These are phyloP conservation scores for Eustoma russellianum DNA, from an alignment of 257 asterid genomes.

Conservation along the genomic window DNA sequence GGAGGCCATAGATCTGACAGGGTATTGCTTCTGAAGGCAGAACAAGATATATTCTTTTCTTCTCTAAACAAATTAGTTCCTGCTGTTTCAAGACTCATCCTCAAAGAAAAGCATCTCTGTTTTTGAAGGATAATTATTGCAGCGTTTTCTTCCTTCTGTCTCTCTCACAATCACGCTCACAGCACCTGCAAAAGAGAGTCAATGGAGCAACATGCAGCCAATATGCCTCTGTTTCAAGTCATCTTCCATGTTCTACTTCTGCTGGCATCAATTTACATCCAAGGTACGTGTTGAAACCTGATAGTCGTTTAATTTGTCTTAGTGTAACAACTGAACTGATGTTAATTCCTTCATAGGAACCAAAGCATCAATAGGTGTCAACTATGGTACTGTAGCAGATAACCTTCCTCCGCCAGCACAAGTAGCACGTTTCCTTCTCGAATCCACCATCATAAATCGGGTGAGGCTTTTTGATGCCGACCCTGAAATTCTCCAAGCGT, in stretches of 20 bases:
- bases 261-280: slow-evolving; percentile 16
- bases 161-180: slow-evolving; percentile 7
- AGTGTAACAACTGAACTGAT: too few species aligned
- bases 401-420: slow-evolving; percentile 43
- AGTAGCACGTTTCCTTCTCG: slow-evolving; percentile 43
- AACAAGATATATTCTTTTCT: slow-evolving; percentile 22
- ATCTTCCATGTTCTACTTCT: slow-evolving; percentile 13
- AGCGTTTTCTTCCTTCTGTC: slow-evolving; percentile 3
- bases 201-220: slow-evolving; percentile 15
- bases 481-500: slow-evolving; percentile 45
- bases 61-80: slow-evolving; percentile 23
- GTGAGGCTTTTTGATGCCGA: slow-evolving; percentile 53
- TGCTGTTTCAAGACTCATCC: slow-evolving; percentile 11
- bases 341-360: slow-evolving; percentile 25
- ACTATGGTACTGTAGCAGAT: slow-evolving; percentile 37
- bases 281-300: slow-evolving; percentile 20
- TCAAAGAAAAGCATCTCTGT: slow-evolving; percentile 44
- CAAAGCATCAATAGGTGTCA: slow-evolving; percentile 34
- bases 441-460: slow-evolving; percentile 44
- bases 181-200: slow-evolving; percentile 3
- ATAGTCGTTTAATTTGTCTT: too few species aligned
- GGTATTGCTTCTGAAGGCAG: background rate
- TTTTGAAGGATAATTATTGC: slow-evolving; percentile 12
- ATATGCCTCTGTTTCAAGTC: slow-evolving; percentile 4
- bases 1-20: slow-evolving; percentile 13